Evolutionary conservation across 345 rosid genomes (phyloP).

Genomic region (Gossypium longicalyx): DNA sequence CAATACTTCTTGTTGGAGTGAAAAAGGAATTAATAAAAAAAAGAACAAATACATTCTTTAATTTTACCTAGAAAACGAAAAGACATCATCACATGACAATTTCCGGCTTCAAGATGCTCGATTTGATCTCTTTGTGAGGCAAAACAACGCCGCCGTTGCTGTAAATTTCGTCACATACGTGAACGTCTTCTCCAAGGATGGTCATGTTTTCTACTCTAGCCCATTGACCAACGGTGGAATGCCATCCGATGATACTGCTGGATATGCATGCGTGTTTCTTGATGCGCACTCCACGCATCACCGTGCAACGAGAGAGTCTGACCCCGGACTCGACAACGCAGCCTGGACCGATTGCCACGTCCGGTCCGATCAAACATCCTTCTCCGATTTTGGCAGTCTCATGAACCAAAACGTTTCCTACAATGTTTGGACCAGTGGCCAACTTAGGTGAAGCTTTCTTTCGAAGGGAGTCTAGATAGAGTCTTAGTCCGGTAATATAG

Average conservation of each 20-base stretch:
- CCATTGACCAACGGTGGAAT: slow-evolving; percentile 95
- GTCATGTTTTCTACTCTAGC: slow-evolving; percentile 98
- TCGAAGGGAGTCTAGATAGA: slow-evolving; percentile 83
- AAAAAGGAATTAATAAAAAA: background rate
- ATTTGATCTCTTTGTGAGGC: slow-evolving; percentile 94
- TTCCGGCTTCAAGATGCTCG: slow-evolving; percentile 98
- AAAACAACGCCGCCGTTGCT: slow-evolving; percentile 97
- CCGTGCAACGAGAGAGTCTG: slow-evolving; percentile 89
- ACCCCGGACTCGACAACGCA: slow-evolving; percentile 93
- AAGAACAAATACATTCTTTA: slow-evolving; percentile 19
- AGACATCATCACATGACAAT: slow-evolving; percentile 68
- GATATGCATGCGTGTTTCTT: slow-evolving; percentile 96
- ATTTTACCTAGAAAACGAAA: background rate
- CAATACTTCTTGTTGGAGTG: background rate
- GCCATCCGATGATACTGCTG: slow-evolving; percentile 96
- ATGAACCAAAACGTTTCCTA: slow-evolving; percentile 84
- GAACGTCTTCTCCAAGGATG: slow-evolving; percentile 94
- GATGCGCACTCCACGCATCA: slow-evolving; percentile 93
- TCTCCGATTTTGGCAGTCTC: slow-evolving; percentile 91
- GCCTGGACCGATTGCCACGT: slow-evolving; percentile 93
- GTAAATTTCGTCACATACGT: slow-evolving; percentile 87
- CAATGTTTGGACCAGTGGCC: slow-evolving; percentile 55
- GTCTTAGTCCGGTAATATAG: slow-evolving; percentile 89
- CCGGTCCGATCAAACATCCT: slow-evolving; percentile 95
- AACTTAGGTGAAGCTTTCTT: slow-evolving; percentile 65